phyloP scores from a whole-genome alignment of 352 stramenopile species.

The Pythium aquatile region DNA sequence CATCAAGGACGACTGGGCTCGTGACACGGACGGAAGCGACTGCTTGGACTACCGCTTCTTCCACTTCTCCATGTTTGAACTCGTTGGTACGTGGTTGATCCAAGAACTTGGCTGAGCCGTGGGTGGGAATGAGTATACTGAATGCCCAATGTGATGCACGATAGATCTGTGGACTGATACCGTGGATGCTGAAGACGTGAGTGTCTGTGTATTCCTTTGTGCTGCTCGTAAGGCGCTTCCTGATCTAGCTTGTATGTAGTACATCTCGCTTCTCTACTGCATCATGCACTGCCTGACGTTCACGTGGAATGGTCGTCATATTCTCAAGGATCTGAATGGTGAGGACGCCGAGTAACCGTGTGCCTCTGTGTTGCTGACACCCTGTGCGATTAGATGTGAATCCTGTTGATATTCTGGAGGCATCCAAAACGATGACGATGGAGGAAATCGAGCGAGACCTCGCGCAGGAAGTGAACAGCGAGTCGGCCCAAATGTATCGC shows the following conservation, averaged over 20 bases:
- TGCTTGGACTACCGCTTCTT: slow-evolving; percentile 69
- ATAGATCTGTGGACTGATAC: slow-evolving; percentile 68
- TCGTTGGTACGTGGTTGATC: slow-evolving; percentile 47
- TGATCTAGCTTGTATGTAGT: slow-evolving; percentile 29
- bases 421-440: slow-evolving; percentile 43
- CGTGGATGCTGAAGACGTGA: slow-evolving; percentile 59
- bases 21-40: slow-evolving; percentile 50
- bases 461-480: slow-evolving; percentile 44
- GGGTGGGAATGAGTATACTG: too few species aligned
- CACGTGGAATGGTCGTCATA: slow-evolving; percentile 37
- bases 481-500: slow-evolving; percentile 37
- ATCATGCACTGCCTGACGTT: slow-evolving; percentile 73
- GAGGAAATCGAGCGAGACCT: slow-evolving; percentile 53
- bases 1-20: slow-evolving; percentile 69
- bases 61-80: slow-evolving; percentile 82
- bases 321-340: slow-evolving; percentile 59
- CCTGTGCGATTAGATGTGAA: slow-evolving; percentile 39
- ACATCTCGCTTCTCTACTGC: slow-evolving; percentile 76
- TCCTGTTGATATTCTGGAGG: slow-evolving; percentile 52
- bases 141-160: neutral
- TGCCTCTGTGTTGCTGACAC: neutral
- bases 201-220: slow-evolving; percentile 15
- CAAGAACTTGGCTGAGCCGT: too few species aligned
- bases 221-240: neutral
- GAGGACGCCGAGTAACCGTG: neutral